Percentiles rank a stretch among this genome's conserved stretches.
Conservation (phyloP, 768 basidiomycete species). For the Glaciozyma martinii region DNA sequence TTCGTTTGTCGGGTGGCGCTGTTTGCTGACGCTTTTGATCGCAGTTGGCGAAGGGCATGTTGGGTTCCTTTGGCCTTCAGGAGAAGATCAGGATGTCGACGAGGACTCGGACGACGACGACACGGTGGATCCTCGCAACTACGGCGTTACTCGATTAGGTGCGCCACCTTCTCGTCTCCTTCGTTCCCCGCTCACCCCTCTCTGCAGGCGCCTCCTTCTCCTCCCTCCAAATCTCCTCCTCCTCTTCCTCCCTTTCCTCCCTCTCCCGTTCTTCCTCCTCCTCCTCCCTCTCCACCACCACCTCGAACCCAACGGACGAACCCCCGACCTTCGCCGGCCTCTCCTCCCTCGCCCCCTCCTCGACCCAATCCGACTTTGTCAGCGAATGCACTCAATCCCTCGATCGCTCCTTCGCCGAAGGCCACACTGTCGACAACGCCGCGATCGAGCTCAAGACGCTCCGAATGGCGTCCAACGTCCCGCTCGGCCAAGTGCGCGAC, state of each 20-base stretch:
- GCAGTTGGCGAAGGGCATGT: conserved; percentile 50
- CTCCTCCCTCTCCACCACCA: conserved; percentile 27
- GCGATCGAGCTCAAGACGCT: conserved; percentile 90
- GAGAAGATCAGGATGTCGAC: conserved; percentile 37
- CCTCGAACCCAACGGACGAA: conserved; percentile 9
- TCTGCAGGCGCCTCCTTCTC: conserved; percentile 7
- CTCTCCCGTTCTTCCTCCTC: conserved; percentile 34
- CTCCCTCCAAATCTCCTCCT: conserved; percentile 30
- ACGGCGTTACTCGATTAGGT: conserved; percentile 25
- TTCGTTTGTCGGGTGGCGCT: neutral
- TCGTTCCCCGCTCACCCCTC: neutral
- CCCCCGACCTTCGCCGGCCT: conserved; percentile 31
- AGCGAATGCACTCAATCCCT: conserved; percentile 73
- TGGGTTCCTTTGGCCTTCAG: conserved; percentile 72
- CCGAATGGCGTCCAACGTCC: conserved; percentile 92
- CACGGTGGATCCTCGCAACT: conserved; percentile 23
- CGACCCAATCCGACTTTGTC: conserved; percentile 55
- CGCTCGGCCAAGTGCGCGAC: conserved; percentile 71
- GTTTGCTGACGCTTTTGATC: neutral
- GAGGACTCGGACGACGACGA: conserved; percentile 48
- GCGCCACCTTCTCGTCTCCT: neutral
- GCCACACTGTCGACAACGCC: conserved; percentile 84
- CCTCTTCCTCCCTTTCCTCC: conserved; percentile 34
- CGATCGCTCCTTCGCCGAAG: conserved; percentile 83
- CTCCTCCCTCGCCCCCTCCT: conserved; percentile 20